Conservation (phyloP, 2,329 filamentous ascomycete genomes). For the Fusarium proliferatum region DNA sequence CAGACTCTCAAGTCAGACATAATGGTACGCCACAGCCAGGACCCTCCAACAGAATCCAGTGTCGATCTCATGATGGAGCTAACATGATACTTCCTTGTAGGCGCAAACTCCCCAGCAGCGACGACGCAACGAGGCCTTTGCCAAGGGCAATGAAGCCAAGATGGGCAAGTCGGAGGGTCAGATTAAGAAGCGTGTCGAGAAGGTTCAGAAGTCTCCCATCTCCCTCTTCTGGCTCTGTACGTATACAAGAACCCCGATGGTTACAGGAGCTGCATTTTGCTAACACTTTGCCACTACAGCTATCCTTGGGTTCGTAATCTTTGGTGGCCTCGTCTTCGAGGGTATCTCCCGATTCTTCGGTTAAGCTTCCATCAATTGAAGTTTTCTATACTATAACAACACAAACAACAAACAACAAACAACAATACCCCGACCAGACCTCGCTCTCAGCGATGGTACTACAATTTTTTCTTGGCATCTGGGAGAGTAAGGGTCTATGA, state of each 20-base stretch:
- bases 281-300: slow-evolving; percentile 49
- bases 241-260: slow-evolving; percentile 34
- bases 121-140: slow-evolving; percentile 82
- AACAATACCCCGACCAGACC: slow-evolving; percentile 13
- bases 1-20: neutral
- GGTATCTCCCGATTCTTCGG: slow-evolving; percentile 64
- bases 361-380: slow-evolving; percentile 30
- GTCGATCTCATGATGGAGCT: slow-evolving; percentile 36
- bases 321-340: slow-evolving; percentile 71
- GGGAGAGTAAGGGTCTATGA: slow-evolving; percentile 4
- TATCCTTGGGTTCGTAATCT: slow-evolving; percentile 69
- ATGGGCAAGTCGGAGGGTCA: slow-evolving; percentile 78
- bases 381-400: slow-evolving; percentile 4
- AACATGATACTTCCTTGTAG: slow-evolving; percentile 54
- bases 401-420: slow-evolving; percentile 1
- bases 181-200: slow-evolving; percentile 70
- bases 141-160: slow-evolving; percentile 76
- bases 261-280: neutral
- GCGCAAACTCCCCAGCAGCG: slow-evolving; percentile 88
- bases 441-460: slow-evolving; percentile 2
- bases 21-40: slow-evolving; percentile 28
- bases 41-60: neutral
- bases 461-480: slow-evolving; percentile 4
- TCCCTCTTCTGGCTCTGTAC: slow-evolving; percentile 73
- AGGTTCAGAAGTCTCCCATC: slow-evolving; percentile 68